These are phyloP conservation scores for Pseudohyphozyma bogoriensis DNA, from an alignment of 768 basidiomycete species.

Conservation along the genomic window DNA sequence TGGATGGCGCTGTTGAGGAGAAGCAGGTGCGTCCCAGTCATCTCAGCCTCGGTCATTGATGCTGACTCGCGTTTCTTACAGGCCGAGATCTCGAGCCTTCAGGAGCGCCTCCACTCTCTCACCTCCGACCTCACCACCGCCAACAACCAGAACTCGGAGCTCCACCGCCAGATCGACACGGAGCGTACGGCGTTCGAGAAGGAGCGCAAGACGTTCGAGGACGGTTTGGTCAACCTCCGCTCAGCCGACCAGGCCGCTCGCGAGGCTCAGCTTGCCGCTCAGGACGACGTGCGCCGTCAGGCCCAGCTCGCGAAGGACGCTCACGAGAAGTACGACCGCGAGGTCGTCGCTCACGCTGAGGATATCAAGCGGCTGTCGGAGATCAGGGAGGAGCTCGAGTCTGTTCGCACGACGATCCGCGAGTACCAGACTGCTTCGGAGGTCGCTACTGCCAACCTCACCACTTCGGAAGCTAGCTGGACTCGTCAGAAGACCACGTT, in stretches of 20 bases:
- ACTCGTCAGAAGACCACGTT: slow-evolving; percentile 62
- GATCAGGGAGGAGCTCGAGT: slow-evolving; percentile 54
- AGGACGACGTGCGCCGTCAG: slow-evolving; percentile 51
- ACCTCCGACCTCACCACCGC: slow-evolving; percentile 49
- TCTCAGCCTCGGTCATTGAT: rapidly evolving
- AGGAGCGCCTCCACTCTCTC: slow-evolving; percentile 51
- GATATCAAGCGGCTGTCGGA: slow-evolving; percentile 61
- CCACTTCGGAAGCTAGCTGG: slow-evolving; percentile 68
- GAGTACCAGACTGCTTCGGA: slow-evolving; percentile 56
- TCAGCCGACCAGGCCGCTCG: slow-evolving; percentile 58
- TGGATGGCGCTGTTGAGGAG: slow-evolving; percentile 56
- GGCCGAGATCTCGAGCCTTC: slow-evolving; percentile 56
- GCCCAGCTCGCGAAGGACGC: slow-evolving; percentile 64
- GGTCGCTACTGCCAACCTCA: slow-evolving; percentile 63
- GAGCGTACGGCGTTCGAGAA: slow-evolving; percentile 61
- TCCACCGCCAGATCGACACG: slow-evolving; percentile 56
- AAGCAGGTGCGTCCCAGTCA: slow-evolving; percentile 49
- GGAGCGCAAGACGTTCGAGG: slow-evolving; percentile 74
- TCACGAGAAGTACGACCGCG: slow-evolving; percentile 68
- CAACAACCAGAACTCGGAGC: slow-evolving; percentile 48
- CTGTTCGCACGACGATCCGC: slow-evolving; percentile 48
- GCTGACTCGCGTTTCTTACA: slow-evolving; percentile 33
- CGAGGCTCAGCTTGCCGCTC: slow-evolving; percentile 50
- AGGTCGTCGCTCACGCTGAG: slow-evolving; percentile 76
- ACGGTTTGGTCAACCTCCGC: slow-evolving; percentile 68